These are phyloP conservation scores for Nissolia schottii DNA, from an alignment of 306 rosid genomes.

Conservation along the genomic window DNA sequence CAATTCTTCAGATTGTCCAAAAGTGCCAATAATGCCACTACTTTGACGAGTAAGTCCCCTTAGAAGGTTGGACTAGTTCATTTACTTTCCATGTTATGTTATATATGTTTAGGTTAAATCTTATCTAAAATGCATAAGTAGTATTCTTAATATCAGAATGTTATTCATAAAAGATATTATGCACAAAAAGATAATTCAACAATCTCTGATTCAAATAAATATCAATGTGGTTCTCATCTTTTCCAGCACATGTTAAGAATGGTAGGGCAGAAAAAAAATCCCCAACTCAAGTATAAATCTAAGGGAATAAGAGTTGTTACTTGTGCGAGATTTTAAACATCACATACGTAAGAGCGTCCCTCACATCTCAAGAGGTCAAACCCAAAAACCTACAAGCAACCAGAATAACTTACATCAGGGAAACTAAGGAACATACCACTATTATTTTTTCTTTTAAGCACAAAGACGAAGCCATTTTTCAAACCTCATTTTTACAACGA, in stretches of 20 bases:
- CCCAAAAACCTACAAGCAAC: slow-evolving; percentile 76
- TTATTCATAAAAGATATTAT: not conserved
- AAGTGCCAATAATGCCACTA: slow-evolving; percentile 87
- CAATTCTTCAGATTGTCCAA: slow-evolving; percentile 89
- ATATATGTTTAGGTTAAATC: not conserved
- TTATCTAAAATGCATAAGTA: not conserved
- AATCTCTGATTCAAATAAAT: not conserved
- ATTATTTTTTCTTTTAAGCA: no score
- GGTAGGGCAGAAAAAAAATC: not conserved
- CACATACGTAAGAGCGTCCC: slow-evolving; percentile 94
- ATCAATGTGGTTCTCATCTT: not conserved
- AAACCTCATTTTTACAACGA: no score
- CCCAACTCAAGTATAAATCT: not conserved
- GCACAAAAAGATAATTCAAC: not conserved
- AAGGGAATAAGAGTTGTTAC: slow-evolving; percentile 37
- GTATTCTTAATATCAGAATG: not conserved
- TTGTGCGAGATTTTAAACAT: slow-evolving; percentile 93
- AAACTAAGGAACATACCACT: slow-evolving; percentile 3
- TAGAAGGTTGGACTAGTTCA: slow-evolving; percentile 70
- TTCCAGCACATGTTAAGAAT: not conserved
- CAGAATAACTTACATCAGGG: slow-evolving; percentile 9
- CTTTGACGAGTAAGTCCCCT: slow-evolving; percentile 95
- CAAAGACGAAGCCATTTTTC: no score
- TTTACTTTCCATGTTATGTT: slow-evolving; percentile 59
- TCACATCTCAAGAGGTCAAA: slow-evolving; percentile 94